These are phyloP conservation scores for Sarocladium strictum DNA, from an alignment of 2,329 filamentous ascomycete genomes.

Conservation along the genomic window DNA sequence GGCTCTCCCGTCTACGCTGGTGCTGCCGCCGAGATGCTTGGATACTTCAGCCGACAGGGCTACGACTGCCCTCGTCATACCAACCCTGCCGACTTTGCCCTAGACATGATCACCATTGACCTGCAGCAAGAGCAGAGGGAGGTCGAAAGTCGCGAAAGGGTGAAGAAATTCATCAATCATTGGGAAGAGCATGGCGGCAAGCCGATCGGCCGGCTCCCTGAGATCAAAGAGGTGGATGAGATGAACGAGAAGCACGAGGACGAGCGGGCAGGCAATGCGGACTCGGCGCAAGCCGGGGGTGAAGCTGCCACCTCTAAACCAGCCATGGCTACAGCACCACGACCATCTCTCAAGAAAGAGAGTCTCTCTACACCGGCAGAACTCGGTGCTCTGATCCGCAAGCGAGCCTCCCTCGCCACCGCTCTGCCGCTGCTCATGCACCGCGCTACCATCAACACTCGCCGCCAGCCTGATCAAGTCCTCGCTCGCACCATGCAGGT, in stretches of 20 bases:
- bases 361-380: conserved; percentile 62
- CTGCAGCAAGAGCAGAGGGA: conserved; percentile 61
- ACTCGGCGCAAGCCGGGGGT: not conserved
- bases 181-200: conserved; percentile 37
- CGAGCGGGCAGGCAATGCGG: not conserved
- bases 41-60: conserved; percentile 54
- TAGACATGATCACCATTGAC: conserved; percentile 72
- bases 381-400: conserved; percentile 61
- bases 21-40: conserved; percentile 54
- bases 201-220: conserved; percentile 16
- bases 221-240: conserved; percentile 24
- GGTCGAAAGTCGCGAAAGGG: conserved; percentile 54
- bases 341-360: conserved; percentile 35
- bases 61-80: conserved; percentile 62
- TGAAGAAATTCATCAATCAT: conserved; percentile 52
- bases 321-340: conserved; percentile 21
- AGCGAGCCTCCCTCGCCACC: conserved; percentile 52
- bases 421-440: conserved; percentile 63
- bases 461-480: conserved; percentile 57
- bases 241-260: conserved; percentile 14
- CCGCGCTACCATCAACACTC: conserved; percentile 63
- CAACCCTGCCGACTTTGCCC: conserved; percentile 71
- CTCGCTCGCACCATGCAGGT: conserved; percentile 63
- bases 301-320: conserved; percentile 11
- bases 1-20: conserved; percentile 65